A percentile compares a stretch with the other conserved stretches of the same genome.
Evolutionary conservation across 257 asterid species (phyloP).

Genomic region (Lycium barbarum): DNA sequence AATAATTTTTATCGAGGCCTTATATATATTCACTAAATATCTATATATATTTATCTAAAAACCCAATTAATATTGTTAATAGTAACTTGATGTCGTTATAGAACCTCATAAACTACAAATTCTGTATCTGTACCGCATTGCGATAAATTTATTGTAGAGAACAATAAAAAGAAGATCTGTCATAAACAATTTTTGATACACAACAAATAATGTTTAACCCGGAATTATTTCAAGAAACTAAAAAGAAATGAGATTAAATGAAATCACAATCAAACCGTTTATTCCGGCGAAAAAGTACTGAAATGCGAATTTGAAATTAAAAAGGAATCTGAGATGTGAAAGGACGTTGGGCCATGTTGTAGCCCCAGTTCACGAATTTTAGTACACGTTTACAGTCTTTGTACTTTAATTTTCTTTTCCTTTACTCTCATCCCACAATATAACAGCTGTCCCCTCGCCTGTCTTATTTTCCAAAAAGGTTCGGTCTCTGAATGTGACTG

Average conservation of each 20-base stretch:
- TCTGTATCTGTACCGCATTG: too few relatives aligned
- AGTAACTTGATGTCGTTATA: too few relatives aligned
- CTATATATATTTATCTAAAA: too few relatives aligned
- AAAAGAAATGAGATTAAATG: not conserved
- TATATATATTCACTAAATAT: too few relatives aligned
- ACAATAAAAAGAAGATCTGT: too few relatives aligned
- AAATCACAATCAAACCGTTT: not conserved
- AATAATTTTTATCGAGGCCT: too few relatives aligned
- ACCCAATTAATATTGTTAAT: too few relatives aligned
- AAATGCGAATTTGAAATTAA: not conserved
- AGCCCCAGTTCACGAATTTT: not conserved
- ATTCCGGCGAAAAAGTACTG: not conserved
- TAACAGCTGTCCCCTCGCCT: constrained; percentile 18
- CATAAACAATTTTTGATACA: too few relatives aligned
- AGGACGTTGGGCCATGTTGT: not conserved
- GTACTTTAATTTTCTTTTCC: constrained; percentile 20
- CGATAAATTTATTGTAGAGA: too few relatives aligned
- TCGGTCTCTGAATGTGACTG: not conserved
- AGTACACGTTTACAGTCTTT: not conserved
- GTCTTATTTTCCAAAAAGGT: constrained; percentile 21
- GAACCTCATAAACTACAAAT: too few relatives aligned
- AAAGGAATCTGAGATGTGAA: constrained; percentile 14
- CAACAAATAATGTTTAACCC: too few relatives aligned
- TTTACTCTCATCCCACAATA: constrained; percentile 10
- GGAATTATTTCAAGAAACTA: too few relatives aligned